These are phyloP conservation scores for Fusarium euwallaceae DNA, from an alignment of 2,329 filamentous ascomycete genomes.

Conservation along the genomic window DNA sequence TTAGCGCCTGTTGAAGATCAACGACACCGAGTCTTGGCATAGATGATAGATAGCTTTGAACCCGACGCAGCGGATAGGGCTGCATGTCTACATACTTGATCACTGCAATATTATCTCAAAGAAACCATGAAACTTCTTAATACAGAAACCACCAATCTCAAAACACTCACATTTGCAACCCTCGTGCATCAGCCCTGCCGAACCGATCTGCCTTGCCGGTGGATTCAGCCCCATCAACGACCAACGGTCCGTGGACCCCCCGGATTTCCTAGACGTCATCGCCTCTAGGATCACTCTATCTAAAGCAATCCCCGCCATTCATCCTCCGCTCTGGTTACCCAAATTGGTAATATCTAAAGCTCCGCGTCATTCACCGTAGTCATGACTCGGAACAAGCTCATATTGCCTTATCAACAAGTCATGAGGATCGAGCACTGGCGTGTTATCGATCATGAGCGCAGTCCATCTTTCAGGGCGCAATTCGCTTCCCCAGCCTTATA, in stretches of 20 bases:
- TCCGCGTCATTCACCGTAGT: background rate
- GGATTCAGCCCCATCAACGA: background rate
- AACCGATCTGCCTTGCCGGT: background rate
- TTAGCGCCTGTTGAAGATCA: background rate
- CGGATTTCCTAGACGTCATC: conserved; percentile 29
- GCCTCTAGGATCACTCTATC: conserved; percentile 1
- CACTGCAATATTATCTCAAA: background rate
- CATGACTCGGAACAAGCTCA: background rate
- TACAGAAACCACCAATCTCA: background rate
- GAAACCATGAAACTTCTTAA: background rate
- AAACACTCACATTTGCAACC: background rate
- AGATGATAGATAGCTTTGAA: background rate
- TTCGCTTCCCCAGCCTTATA: background rate
- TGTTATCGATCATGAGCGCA: background rate
- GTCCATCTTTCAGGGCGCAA: background rate
- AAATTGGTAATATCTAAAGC: background rate
- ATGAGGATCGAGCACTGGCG: background rate
- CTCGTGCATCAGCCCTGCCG: background rate
- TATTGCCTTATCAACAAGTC: background rate
- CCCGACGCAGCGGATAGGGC: background rate
- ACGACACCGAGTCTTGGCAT: background rate
- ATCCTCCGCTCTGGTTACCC: conserved; percentile 19
- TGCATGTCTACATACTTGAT: background rate
- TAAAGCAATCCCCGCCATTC: background rate
- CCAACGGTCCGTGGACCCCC: background rate